Base-by-base conservation (phyloP, 441 rosid species). In the Adansonia rubrostipa region DNA sequence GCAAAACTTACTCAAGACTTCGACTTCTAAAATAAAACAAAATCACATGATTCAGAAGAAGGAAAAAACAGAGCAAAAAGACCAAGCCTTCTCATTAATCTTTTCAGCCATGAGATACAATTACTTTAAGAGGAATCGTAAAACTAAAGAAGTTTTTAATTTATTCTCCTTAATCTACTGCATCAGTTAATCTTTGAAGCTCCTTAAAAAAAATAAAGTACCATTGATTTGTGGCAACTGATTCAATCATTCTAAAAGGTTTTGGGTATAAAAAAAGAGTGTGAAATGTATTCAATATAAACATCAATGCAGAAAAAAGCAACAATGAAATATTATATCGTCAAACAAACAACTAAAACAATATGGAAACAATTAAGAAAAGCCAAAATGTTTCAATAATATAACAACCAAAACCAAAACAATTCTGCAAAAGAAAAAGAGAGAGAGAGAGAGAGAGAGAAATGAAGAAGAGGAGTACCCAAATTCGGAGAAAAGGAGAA, bases 261-360 rank as follows among this genome's bases (percentile, higher is more conserved):
- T n/a, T 42, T 15, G 6, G 4, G 19, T 13, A 17, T 14, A 0
- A 48, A 5, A 9, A 15, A 70, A 48, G 33, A 28, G 33, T 28
- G 33, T 28, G 33, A 1, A 28, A 50, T 13, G 47, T 1, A 54
- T 33, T 36, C 9, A 71, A 71, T 50, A 71, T n/a, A 71, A 69
- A n/a, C 10, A 54, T 54, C 9, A 33, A 15, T 9, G 48, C 58
- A 70, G 13, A 70, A 54, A 70, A 14, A 28, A 28, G 47, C 24
- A 15, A 28, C 17, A 33, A 63, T 11, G 9, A 13, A 63, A 4
- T 0, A 28, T 13, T 6, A 24, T 33, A 71, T 9, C 62, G n/a
- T 71, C 74, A 71, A 71, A 71, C 33, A 13, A 70, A 70, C 19
- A 22, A 6, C 42, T 69, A 69, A 48, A 47, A 11, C 57, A 48